Base-by-base conservation (phyloP, 148 eudicot species). In the Persicaria tinctoria region DNA sequence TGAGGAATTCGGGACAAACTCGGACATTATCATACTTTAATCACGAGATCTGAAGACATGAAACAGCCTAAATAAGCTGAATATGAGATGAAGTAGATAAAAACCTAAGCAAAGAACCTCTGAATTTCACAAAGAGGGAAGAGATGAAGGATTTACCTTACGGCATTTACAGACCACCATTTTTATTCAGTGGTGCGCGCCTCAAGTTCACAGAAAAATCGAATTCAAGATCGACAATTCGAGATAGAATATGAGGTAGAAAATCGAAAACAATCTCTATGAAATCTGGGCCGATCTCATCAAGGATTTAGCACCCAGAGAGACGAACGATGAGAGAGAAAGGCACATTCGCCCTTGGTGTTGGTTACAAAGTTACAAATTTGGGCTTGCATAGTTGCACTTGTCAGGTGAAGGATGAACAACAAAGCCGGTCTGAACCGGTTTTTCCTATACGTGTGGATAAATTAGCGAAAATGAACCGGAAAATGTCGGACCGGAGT, bases 141-240 rank as follows among this genome's bases (percentile, higher is more conserved):
- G 32, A 50, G 49, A 73, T 72, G 20, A 41, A 8, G 11, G 20
- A 38, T 13, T 20, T 83, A 95, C 99, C 89, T 95, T 95, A 68
- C 96, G 96, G 83, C 99, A 95, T 87, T 95, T 95, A 77, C 99
- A 95, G 85, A 95, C 99, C 83, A 95, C 99, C 99, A 95, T 95
- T 74, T 32, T 88, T 81, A 86, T 80, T 38, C 72, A 75, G 72
- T 56, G 73, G 64, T 14, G 46, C 41, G 86, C 51, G 72, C 62
- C 16, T 18, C 55, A 63, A 63, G 68, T 49, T 27, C 44, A 53
- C 66, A 48, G 47, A 47, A 77, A 48, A 5, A 23, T 16, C 16
- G 51, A 78, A 79, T 74, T 78, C 12, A 71, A 78, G 74, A 74
- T 72, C 66, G 23, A 14, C n/a, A 53, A 51, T 47, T 47, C 70